Percentiles rank a stretch among this genome's conserved stretches.
Evolutionary conservation across 768 basidiomycete species (phyloP).

Genomic region (Cystofilobasidium macerans): DNA sequence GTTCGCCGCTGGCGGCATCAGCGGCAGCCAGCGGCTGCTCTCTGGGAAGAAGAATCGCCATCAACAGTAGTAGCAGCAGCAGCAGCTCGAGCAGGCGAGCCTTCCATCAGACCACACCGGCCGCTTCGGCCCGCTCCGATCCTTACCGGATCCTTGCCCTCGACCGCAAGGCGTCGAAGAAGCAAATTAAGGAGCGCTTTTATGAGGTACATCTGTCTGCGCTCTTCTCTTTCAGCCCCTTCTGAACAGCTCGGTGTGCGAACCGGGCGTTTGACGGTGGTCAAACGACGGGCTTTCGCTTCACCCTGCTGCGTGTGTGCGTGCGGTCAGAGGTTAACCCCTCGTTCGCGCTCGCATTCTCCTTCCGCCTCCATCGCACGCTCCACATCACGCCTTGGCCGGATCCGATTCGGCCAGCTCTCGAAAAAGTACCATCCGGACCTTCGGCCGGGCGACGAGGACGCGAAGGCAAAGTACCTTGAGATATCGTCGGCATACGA

Average conservation of each 20-base stretch:
- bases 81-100: not conserved
- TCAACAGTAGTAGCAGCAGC: not conserved
- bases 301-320: not conserved
- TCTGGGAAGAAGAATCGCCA: too few species aligned
- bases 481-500: constrained; percentile 22
- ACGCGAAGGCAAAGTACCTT: constrained; percentile 19
- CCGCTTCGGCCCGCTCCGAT: not conserved
- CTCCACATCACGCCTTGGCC: too few species aligned
- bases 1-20: too few species aligned
- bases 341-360: not conserved
- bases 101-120: constrained; percentile 1
- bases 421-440: constrained; percentile 25
- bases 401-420: too few species aligned
- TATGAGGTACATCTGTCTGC: constrained; percentile 11
- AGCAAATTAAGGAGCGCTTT: constrained; percentile 23
- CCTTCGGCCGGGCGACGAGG: constrained; percentile 10
- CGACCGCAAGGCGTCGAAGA: constrained; percentile 15
- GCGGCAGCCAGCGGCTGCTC: too few species aligned
- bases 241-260: not conserved
- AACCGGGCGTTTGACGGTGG: not conserved
- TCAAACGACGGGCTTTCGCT: not conserved
- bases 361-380: not conserved
- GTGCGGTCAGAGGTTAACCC: not conserved
- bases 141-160: constrained; percentile 8
- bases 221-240: not conserved